Evolutionary conservation across 164 flowering plant species (phyloP).

Genomic region (Liriodendron chinense): DNA sequence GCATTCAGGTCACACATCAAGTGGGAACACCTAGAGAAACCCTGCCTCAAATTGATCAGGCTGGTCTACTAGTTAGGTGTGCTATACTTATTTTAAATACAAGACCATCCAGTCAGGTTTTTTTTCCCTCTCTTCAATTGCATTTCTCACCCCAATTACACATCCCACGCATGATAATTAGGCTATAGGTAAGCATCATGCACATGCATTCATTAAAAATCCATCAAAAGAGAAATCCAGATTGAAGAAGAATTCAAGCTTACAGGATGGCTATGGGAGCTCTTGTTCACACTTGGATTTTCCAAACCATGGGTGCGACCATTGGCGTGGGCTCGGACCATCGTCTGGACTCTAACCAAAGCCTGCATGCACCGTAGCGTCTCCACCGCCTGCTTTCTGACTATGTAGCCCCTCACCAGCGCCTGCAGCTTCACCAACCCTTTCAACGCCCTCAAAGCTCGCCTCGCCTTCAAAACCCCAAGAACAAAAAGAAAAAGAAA

Average conservation of each 20-base stretch:
- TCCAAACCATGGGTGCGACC: slow-evolving; percentile 28
- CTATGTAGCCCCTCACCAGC: slow-evolving; percentile 82
- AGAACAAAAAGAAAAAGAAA: neutral
- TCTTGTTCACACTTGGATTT: neutral
- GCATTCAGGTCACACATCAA: neutral
- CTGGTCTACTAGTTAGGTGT: too few species aligned
- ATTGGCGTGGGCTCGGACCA: slow-evolving; percentile 49
- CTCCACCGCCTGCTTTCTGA: slow-evolving; percentile 71
- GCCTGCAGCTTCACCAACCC: slow-evolving; percentile 94
- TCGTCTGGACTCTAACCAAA: slow-evolving; percentile 69
- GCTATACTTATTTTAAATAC: too few species aligned
- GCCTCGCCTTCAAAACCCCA: slow-evolving; percentile 57
- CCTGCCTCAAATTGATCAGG: too few species aligned
- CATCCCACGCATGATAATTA: neutral
- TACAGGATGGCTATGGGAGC: slow-evolving; percentile 4
- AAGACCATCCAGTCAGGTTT: too few species aligned
- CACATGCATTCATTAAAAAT: neutral
- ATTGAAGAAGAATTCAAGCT: neutral
- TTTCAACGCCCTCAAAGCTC: slow-evolving; percentile 81
- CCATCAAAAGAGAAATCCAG: neutral
- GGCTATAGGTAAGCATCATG: neutral
- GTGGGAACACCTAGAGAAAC: neutral
- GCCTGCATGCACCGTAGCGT: slow-evolving; percentile 83
- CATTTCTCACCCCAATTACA: too few species aligned
- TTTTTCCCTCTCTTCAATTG: too few species aligned